Base-by-base conservation (phyloP, 1,139 yeast genomes). In the Diutina rugosa region DNA sequence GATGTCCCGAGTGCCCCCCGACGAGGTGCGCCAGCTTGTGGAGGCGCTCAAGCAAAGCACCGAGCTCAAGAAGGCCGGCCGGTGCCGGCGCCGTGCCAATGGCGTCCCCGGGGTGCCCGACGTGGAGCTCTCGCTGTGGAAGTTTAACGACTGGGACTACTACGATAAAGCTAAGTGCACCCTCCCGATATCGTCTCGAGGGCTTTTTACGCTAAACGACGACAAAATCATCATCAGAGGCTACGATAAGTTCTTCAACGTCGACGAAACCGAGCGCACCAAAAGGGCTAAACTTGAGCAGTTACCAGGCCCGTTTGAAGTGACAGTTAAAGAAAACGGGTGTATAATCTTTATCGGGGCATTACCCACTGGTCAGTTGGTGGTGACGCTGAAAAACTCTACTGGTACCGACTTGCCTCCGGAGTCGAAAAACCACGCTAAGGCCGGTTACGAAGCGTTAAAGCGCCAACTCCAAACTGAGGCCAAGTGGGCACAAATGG, bases 211-310 rank as follows among this genome's bases (percentile, higher is more conserved):
- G 0, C 59, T 67, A 3, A 69, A 72, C 18, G 75, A 78, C 48
- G 60, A 65, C 14, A 63, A 63, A 26, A 86, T 95, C 29, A 83
- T 82, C 1, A 84, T 86, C 1, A 73, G 99, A 62, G 99, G 99
- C 0, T 95, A 95, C 67, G 95, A 95, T 69, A 95, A 95, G 71
- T 95, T 95, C 68, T 95, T 90, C 78, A 91, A 87, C 65, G 74
- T 90, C 10, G 80, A 76, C 58, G 99, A 95, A 65, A 76, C 79
- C 1, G 63, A 72, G 0, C 63, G 63, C 3, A 86, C 96, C 0
- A 76, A 72, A 56, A 76, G 82, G 73, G 72, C 70, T 0, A 65
- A 66, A 61, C 68, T 91, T 30, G 58, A 63, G 1, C 65, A 74
- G 28, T 85, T 95, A 0, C 41, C 49, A 1, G 97, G 97, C 0